These are phyloP conservation scores for Fusarium sacchari DNA, from an alignment of 2,329 filamentous ascomycete genomes.

Conservation along the genomic window DNA sequence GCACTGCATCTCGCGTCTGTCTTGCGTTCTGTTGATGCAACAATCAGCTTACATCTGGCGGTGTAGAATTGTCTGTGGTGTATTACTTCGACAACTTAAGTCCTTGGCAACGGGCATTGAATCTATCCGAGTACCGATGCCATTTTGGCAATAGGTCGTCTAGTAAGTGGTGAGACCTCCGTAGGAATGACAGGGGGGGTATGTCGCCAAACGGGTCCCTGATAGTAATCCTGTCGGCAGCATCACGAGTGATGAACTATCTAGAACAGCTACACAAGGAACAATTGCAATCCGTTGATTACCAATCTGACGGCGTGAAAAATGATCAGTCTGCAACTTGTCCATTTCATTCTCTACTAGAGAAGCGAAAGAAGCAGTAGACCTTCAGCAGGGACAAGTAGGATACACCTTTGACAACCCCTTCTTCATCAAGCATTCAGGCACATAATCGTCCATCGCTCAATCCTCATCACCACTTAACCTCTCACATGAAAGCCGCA, in stretches of 20 bases:
- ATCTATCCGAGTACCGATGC: not conserved
- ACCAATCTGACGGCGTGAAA: not conserved
- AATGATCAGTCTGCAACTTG: accelerated
- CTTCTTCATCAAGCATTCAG: not conserved
- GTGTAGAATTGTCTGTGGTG: not conserved
- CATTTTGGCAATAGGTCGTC: accelerated
- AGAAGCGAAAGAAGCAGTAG: too few species aligned
- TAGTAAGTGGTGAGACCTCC: not conserved
- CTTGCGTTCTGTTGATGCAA: too few species aligned
- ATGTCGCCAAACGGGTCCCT: not conserved
- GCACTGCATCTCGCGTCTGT: not conserved
- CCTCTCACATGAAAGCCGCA: accelerated
- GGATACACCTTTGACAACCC: not conserved
- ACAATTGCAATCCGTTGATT: not conserved
- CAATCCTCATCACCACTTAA: accelerated
- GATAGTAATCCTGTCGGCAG: not conserved
- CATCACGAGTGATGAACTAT: not conserved
- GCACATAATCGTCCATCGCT: not conserved
- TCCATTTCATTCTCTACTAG: accelerated
- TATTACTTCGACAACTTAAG: accelerated
- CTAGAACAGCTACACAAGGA: not conserved
- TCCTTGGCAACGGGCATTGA: not conserved
- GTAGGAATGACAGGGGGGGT: not conserved
- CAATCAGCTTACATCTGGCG: not conserved
- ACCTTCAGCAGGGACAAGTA: accelerated